Evolutionary conservation across 2,329 filamentous ascomycete species (phyloP).

Genomic region (Pyricularia sp.): DNA sequence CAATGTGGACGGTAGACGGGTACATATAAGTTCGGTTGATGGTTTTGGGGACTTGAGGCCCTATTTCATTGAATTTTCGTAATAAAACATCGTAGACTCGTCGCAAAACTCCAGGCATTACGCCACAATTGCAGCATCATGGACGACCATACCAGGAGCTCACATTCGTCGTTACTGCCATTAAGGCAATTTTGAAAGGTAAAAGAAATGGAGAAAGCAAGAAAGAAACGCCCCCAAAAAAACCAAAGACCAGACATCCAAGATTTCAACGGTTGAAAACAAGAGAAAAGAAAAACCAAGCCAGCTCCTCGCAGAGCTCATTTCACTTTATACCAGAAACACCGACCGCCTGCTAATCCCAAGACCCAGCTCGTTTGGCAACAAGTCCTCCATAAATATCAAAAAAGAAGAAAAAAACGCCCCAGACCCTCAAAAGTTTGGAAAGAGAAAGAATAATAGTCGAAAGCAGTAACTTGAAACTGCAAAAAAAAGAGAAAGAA

Average conservation of each 20-base stretch:
- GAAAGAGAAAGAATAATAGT: background rate
- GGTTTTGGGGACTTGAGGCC: background rate
- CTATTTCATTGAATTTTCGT: background rate
- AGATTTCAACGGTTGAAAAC: background rate
- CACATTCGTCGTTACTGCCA: background rate
- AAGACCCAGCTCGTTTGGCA: background rate
- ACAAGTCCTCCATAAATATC: background rate
- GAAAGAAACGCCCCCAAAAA: background rate
- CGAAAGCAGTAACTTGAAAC: background rate
- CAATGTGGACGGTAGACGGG: background rate
- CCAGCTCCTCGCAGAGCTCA: conserved; percentile 2
- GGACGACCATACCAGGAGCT: background rate
- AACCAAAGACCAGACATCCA: background rate
- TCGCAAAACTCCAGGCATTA: background rate
- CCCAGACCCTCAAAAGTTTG: background rate
- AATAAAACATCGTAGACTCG: conserved; percentile 3
- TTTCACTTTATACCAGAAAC: background rate
- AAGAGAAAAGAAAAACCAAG: background rate
- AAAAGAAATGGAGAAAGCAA: background rate
- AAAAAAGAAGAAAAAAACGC: background rate
- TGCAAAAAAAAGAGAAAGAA: background rate
- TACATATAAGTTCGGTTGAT: background rate
- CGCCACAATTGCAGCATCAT: background rate
- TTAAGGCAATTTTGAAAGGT: background rate
- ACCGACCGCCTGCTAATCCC: background rate